phyloP scores from a whole-genome alignment of 805 yeast species.

The Zygoascus biomembranicola region DNA sequence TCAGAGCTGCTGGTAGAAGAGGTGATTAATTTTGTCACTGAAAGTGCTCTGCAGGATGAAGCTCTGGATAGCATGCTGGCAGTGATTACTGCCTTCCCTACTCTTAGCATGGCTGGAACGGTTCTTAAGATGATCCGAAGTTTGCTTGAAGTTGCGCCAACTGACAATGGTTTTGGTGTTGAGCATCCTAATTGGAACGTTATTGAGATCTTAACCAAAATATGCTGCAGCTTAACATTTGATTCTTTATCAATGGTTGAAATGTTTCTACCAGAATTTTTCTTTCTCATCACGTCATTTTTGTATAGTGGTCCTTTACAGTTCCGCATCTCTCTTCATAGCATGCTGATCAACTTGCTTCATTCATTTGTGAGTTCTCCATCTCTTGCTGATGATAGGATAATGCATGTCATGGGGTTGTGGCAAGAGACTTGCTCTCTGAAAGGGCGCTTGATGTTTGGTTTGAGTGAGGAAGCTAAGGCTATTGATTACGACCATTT shows the following conservation, averaged over 20 bases:
- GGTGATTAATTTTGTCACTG: conserved; percentile 63
- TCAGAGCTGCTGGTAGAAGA: conserved; percentile 59
- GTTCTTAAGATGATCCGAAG: conserved; percentile 50
- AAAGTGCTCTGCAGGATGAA: conserved; percentile 59
- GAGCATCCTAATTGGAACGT: conserved; percentile 58
- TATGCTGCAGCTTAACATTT: conserved; percentile 59
- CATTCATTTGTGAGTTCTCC: conserved; percentile 61
- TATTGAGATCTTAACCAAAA: conserved; percentile 55
- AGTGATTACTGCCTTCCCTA: conserved; percentile 56
- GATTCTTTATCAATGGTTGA: conserved; percentile 37
- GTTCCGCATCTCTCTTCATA: conserved; percentile 53
- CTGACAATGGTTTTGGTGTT: background rate
- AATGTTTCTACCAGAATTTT: conserved; percentile 51
- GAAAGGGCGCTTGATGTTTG: conserved; percentile 19
- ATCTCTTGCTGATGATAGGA: conserved; percentile 35
- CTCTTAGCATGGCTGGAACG: conserved; percentile 63
- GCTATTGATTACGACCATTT: conserved; percentile 14
- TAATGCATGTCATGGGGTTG: conserved; percentile 38
- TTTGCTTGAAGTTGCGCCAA: conserved; percentile 36
- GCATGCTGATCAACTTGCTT: conserved; percentile 54
- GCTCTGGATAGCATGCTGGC: conserved; percentile 54
- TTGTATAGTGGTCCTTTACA: conserved; percentile 44
- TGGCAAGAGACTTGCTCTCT: conserved; percentile 18
- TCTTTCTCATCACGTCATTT: conserved; percentile 56
- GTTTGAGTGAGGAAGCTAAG: conserved; percentile 17